Base-by-base conservation (phyloP, 331 rosid genomes). In the Quercus lobata region DNA sequence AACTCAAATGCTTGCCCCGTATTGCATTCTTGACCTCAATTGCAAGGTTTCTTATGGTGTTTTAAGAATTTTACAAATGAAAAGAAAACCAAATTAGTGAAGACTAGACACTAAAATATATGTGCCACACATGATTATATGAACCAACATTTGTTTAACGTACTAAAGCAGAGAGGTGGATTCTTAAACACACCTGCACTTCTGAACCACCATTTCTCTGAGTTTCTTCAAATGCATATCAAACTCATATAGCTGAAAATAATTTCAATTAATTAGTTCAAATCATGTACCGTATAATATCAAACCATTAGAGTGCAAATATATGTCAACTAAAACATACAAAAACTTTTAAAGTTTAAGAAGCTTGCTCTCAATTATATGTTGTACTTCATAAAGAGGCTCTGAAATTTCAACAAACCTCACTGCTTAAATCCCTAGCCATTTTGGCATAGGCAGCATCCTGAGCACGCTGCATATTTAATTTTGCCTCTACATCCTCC, bases 131-230 rank as follows among this genome's bases (percentile, higher is more conserved):
- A 18, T 41, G 49, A 41, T 41, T 41, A 9, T 8, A 69, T 11
- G 17, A 37, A 69, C 54, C 24, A 69, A 7, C 34, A 57, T 19
- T n/a, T 15, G 76, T 55, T 49, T 41, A 76, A 53, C 3, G 18
- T 8, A 69, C 72, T 66, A 17, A 71, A 32, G 57, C 53, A 4
- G 49, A 52, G 19, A 30, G 49, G 14, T 2, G 7, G 60, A 27
- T 79, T 62, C 60, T 29, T 15, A 32, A 73, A 86, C 89, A 70
- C 83, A 92, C 97, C 97, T 86, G 93, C 92, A 90, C 68, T 87
- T 87, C 77, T 83, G 84, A 75, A 92, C 78, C 78, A 83, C 89
- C 77, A 22, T 60, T 73, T 87, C 86, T 83, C 78, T 86, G 76
- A 90, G 90, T 35, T 56, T 44, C 80, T 80, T 86, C 84, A 92